phyloP scores from a whole-genome alignment of 768 basidiomycete genomes.

The Leccinellum rugosiceps region DNA sequence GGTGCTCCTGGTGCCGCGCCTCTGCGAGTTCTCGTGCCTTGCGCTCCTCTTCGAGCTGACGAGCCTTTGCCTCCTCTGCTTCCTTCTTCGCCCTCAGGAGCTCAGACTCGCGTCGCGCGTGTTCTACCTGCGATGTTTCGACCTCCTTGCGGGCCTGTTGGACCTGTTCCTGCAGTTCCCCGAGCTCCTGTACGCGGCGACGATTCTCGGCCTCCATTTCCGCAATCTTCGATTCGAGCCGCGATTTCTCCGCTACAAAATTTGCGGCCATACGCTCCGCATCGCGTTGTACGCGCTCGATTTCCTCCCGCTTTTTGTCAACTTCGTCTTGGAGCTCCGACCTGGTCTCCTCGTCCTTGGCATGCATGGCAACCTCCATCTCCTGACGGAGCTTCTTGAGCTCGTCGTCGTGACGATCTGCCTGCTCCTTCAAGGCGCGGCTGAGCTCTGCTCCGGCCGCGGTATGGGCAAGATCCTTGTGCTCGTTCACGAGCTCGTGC shows the following conservation, averaged over 20 bases:
- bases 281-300: constrained; percentile 39
- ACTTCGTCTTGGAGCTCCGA: constrained; percentile 44
- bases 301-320: constrained; percentile 42
- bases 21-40: constrained; percentile 26
- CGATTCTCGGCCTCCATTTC: constrained; percentile 27
- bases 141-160: constrained; percentile 25
- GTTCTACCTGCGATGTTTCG: constrained; percentile 27
- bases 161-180: constrained; percentile 29
- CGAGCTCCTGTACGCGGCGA: constrained; percentile 15
- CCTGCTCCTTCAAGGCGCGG: constrained; percentile 46
- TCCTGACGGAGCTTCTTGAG: constrained; percentile 44
- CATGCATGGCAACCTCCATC: constrained; percentile 42
- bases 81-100: constrained; percentile 23
- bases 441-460: constrained; percentile 51
- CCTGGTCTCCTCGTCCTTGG: constrained; percentile 46
- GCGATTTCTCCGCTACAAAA: constrained; percentile 36
- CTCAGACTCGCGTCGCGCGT: constrained; percentile 27
- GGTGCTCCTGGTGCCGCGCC: constrained; percentile 28
- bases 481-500: constrained; percentile 50
- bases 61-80: constrained; percentile 29
- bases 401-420: constrained; percentile 46
- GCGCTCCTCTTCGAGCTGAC: constrained; percentile 31
- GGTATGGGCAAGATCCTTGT: constrained; percentile 48
- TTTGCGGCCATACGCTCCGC: constrained; percentile 39
- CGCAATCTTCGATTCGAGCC: constrained; percentile 28